Evolutionary conservation across 257 asterid genomes (phyloP), one percentile per base, ranked within the genome.

Genomic region (Nemophila menziesii): DNA sequence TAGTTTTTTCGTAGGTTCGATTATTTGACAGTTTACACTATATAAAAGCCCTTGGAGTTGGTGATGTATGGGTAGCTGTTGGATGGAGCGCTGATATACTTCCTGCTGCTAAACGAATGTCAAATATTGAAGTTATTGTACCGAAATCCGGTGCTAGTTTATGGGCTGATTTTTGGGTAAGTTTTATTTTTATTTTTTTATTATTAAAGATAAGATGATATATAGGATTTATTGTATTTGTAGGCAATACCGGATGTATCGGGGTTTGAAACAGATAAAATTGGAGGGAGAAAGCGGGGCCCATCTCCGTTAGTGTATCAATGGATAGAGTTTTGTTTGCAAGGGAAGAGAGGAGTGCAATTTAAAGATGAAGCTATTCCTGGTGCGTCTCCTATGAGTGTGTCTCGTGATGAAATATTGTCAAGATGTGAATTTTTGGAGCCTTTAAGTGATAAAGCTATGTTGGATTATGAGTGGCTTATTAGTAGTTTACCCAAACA

Each of bases 101-200:
- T 69, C 94, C 98, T 24, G 80, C 77, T 39, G 92, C 79, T 52
- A 89, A 77, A 68, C 74, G 90, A 29, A 72, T 81, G 87, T 80
- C 96, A 34, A 81, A 89, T 57, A 59, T 81, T 65, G 71, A 87
- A 17, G 96, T 89, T 45, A 52, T 81, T 49, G 94, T 78, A 65
- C 98, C 98, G 39, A 78, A 70, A 43, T 84, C 96, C 20, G 98
- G 98, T 34, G 69, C 98, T 58, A 85, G 96, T 68, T 57, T 89
- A 46, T 89, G 96, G 98, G 94, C 94, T 10, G 98, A 84, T 70
- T 79, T 75, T 43, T 89, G 98, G 98, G 96, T 89, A 69, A 20
- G 74, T 69, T 29, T 26, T 13, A 0, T 48, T 44, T 29, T 20
- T 48, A 42, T 19, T 48, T 38, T 48, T 8, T 24, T 2, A 29